These are phyloP conservation scores for Tulasnella sp. DNA, from an alignment of 768 basidiomycete species.

Conservation along the genomic window DNA sequence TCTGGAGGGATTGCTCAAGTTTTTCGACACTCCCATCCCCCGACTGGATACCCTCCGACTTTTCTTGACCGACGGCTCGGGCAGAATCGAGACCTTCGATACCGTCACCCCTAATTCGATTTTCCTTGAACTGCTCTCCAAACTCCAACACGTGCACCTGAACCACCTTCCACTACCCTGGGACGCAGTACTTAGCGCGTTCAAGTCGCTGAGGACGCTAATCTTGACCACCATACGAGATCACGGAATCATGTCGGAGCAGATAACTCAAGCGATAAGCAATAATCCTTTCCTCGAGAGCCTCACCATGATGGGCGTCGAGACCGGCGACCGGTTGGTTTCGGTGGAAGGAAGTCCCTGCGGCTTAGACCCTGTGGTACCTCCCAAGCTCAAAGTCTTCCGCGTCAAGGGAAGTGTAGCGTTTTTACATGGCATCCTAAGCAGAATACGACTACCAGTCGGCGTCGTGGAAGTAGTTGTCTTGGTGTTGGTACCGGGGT, in stretches of 20 bases:
- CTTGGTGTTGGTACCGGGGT: no score
- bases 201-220: neutral
- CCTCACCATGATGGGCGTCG: neutral
- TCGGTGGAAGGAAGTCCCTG: neutral
- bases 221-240: neutral
- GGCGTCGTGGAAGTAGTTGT: no score
- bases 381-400: neutral
- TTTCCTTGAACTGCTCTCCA: neutral
- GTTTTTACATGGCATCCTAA: neutral
- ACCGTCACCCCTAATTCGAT: neutral
- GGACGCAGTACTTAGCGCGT: neutral
- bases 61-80: neutral
- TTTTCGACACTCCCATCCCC: neutral
- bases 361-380: neutral
- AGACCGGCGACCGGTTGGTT: neutral
- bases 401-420: neutral
- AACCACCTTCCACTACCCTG: neutral
- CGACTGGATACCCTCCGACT: neutral
- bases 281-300: neutral
- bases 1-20: neutral
- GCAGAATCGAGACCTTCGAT: neutral
- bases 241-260: neutral
- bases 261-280: neutral
- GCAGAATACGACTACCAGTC: neutral
- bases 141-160: neutral